These are phyloP conservation scores for Aspergillus sp. DNA, from an alignment of 2,329 filamentous ascomycete genomes.

Conservation along the genomic window DNA sequence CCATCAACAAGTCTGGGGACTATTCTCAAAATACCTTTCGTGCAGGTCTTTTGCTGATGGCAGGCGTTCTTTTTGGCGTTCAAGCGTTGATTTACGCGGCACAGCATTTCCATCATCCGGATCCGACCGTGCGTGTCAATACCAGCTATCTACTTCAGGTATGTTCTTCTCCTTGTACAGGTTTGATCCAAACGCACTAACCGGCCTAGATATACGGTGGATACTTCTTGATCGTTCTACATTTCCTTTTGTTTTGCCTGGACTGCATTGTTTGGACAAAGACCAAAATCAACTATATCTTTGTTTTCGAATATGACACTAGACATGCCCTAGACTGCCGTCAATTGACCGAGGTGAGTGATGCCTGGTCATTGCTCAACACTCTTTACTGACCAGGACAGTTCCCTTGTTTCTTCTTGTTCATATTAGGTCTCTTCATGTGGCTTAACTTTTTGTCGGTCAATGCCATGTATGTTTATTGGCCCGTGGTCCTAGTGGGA, in stretches of 20 bases:
- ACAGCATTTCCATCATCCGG: constrained; percentile 50
- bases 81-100: constrained; percentile 64
- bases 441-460: constrained; percentile 85
- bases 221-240: constrained; percentile 78
- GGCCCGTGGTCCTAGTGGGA: constrained; percentile 75
- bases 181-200: background rate
- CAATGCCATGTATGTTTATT: constrained; percentile 75
- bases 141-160: constrained; percentile 71
- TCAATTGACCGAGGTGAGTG: constrained; percentile 68
- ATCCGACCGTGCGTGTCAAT: constrained; percentile 50
- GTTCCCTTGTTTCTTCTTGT: constrained; percentile 80
- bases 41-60: constrained; percentile 66
- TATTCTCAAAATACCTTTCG: constrained; percentile 60
- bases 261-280: constrained; percentile 79
- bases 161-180: constrained; percentile 15
- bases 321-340: constrained; percentile 86
- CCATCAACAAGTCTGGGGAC: constrained; percentile 59
- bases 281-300: constrained; percentile 90
- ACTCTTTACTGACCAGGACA: constrained; percentile 28
- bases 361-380: background rate
- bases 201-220: constrained; percentile 75
- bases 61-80: constrained; percentile 64
- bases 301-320: constrained; percentile 94
- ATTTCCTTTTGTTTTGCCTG: constrained; percentile 81
- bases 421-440: constrained; percentile 72